Evolutionary conservation across 2,329 filamentous ascomycete genomes (phyloP), one percentile per base, ranked within the genome.

Genomic region (Cladosporium sp.): DNA sequence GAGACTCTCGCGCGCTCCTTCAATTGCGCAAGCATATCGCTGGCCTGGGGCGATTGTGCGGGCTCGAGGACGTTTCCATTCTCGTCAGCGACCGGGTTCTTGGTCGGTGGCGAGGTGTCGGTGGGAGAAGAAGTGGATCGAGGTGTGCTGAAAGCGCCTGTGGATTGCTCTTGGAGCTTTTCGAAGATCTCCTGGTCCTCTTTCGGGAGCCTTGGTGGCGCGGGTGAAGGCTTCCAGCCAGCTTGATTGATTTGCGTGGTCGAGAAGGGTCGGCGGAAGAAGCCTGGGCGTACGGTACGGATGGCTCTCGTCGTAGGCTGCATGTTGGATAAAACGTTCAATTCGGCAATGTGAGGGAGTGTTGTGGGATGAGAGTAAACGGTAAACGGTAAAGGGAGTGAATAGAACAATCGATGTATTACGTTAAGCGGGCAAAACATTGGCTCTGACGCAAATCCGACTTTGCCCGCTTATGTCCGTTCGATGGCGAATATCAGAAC

Each of bases 101-200:
- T 13, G 60, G 49, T 53, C 12, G 37, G 54, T 8, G 45, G 61
- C 48, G 56, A 37, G 43, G 65, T 30, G 47, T 64, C 36, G 36
- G 76, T 72, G 5, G 70, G 60, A 1, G 72, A 57, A 7, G 64
- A 68, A 18, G 68, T 59, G 43, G 63, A 44, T 7, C 58, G 78
- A 61, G 74, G 86, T 61, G 80, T 93, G 73, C 74, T 93, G 72
- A 81, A 96, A 56, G 72, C 93, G 56, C 79, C 89, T 57, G 82
- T 95, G 59, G 75, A 95, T 66, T 78, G 77, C 60, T 82, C 82
- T 66, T 96, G 90, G 3, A 97, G 85, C 37, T 84, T 80, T 71
- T 96, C 91, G 68, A 93, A 96, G 58, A 95, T 82, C 67, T 90
- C 88, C 74, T 96, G 91, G 61, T 96, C 85, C 69, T 88, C 84